phyloP scores from a whole-genome alignment of 2,329 filamentous ascomycete genomes.

The Microcera coccophila region DNA sequence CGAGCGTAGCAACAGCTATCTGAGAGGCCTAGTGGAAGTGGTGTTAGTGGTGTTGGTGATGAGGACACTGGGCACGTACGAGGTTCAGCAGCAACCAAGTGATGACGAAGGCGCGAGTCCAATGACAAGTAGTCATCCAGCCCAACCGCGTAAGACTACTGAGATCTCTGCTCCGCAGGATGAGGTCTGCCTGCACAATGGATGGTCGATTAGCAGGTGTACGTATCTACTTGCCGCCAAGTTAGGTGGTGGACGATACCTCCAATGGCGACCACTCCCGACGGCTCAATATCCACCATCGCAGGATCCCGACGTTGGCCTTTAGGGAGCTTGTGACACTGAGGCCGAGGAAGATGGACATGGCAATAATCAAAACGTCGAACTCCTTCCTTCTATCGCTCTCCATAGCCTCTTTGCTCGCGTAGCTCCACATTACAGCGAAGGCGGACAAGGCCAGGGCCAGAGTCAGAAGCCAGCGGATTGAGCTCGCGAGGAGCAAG shows the following conservation, averaged over 20 bases:
- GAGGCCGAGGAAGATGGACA: conserved; percentile 39
- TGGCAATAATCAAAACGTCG: conserved; percentile 38
- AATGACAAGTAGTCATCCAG: not conserved
- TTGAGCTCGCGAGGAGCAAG: too few species aligned
- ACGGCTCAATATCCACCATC: conserved; percentile 40
- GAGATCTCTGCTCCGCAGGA: not conserved
- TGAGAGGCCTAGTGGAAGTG: conserved; percentile 33
- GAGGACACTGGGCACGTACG: not conserved
- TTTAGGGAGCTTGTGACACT: conserved; percentile 39
- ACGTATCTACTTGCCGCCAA: not conserved
- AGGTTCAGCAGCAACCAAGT: not conserved
- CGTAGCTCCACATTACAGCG: not conserved
- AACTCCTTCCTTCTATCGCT: conserved; percentile 33
- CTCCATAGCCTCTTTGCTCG: not conserved
- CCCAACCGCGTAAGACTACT: not conserved
- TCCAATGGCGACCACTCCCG: conserved; percentile 34
- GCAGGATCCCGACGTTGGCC: conserved; percentile 37
- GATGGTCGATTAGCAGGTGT: too few species aligned
- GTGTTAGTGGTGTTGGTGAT: not conserved
- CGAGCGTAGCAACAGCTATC: conserved; percentile 37
- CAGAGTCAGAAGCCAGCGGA: not conserved
- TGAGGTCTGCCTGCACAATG: not conserved
- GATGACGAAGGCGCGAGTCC: not conserved
- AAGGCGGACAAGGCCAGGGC: not conserved
- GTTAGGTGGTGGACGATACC: conserved; percentile 21